Percentiles rank a stretch among this genome's conserved stretches.
Evolutionary conservation across 73 alveolate genomes (phyloP).

Genomic region (Uronychia binucleata): DNA sequence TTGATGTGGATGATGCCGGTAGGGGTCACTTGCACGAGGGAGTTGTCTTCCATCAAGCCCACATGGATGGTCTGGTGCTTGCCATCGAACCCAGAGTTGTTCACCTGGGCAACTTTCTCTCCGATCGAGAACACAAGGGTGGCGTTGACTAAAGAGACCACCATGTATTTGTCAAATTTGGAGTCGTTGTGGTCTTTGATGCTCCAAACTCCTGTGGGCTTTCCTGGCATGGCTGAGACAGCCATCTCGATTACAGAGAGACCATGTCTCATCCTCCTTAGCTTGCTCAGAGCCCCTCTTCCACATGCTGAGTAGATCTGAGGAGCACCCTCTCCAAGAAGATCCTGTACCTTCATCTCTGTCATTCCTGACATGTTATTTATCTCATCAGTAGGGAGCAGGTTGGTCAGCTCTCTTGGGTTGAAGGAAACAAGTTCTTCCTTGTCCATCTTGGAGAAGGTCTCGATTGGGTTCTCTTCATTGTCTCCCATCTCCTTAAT

Average conservation of each 20-base stretch:
- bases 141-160: slow-evolving; percentile 87
- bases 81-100: slow-evolving; percentile 75
- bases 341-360: slow-evolving; percentile 93
- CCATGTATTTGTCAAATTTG: slow-evolving; percentile 90
- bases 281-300: slow-evolving; percentile 89
- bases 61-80: slow-evolving; percentile 66
- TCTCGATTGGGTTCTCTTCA: slow-evolving; percentile 78
- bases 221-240: slow-evolving; percentile 89
- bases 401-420: slow-evolving; percentile 70
- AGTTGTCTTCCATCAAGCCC: slow-evolving; percentile 69
- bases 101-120: slow-evolving; percentile 78
- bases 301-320: slow-evolving; percentile 96
- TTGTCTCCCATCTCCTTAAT: slow-evolving; percentile 81
- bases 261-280: slow-evolving; percentile 96
- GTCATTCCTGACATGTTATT: slow-evolving; percentile 79
- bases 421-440: slow-evolving; percentile 51
- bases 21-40: slow-evolving; percentile 75
- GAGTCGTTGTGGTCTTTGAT: slow-evolving; percentile 85
- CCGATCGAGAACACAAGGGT: slow-evolving; percentile 95
- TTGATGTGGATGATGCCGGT: slow-evolving; percentile 82
- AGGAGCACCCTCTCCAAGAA: slow-evolving; percentile 92
- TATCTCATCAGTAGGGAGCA: slow-evolving; percentile 56
- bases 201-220: slow-evolving; percentile 97
- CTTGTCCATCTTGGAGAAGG: slow-evolving; percentile 72
- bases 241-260: slow-evolving; percentile 94